Evolutionary conservation across 2,329 filamentous ascomycete genomes (phyloP).

Genomic region (Ophiostoma tasmaniense): DNA sequence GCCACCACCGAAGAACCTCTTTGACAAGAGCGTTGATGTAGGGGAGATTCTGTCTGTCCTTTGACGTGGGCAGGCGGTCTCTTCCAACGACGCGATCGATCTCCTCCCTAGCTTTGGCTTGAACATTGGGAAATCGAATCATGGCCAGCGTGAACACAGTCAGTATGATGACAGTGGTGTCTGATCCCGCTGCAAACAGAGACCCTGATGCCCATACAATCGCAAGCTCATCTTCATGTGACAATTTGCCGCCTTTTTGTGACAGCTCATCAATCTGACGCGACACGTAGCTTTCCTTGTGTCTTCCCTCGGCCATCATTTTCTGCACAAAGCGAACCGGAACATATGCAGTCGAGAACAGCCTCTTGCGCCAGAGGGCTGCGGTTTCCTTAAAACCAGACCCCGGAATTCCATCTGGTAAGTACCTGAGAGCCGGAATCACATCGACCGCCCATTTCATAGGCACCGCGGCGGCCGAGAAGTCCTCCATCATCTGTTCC

Average conservation of each 20-base stretch:
- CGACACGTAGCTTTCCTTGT: constrained; percentile 9
- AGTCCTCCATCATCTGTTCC: constrained; percentile 6
- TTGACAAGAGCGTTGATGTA: not conserved
- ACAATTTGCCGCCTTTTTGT: not conserved
- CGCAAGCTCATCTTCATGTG: not conserved
- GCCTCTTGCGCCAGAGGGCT: not conserved
- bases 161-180: not conserved
- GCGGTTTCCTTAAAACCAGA: not conserved
- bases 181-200: not conserved
- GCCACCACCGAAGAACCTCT: not conserved
- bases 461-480: not conserved
- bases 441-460: constrained; percentile 5
- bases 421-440: not conserved
- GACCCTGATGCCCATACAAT: not conserved
- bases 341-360: not conserved
- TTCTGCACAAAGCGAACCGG: not conserved
- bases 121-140: not conserved
- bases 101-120: not conserved
- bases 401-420: not conserved
- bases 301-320: not conserved
- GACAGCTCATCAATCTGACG: not conserved
- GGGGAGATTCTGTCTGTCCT: not conserved
- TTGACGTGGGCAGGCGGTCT: not conserved
- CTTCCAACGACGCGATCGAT: not conserved
- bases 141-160: not conserved